A percentile compares a stretch with the other conserved stretches of the same genome.
Evolutionary conservation across 176 grass and related monocot species (phyloP).

Genomic region (Oryza rufipogon): DNA sequence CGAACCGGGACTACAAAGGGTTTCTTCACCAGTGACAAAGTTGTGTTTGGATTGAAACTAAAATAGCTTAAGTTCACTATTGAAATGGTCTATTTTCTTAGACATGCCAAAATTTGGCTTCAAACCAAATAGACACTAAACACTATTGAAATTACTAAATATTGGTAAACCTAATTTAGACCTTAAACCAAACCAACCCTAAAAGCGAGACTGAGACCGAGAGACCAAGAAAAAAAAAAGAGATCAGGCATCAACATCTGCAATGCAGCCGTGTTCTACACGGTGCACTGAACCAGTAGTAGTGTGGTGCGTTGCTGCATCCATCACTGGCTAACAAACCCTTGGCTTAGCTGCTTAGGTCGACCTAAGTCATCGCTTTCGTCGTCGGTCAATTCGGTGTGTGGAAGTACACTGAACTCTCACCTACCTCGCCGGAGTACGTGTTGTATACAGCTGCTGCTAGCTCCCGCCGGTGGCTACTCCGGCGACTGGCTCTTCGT

Average conservation of each 20-base stretch:
- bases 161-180: too few relatives aligned
- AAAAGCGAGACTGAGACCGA: background rate
- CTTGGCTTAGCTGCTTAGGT: background rate
- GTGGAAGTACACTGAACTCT: background rate
- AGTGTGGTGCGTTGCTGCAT: background rate
- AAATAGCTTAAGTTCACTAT: too few relatives aligned
- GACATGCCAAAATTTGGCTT: too few relatives aligned
- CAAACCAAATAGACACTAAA: too few relatives aligned
- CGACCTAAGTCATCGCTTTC: constrained; percentile 12
- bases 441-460: background rate
- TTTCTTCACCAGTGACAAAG: too few relatives aligned
- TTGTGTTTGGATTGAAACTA: too few relatives aligned
- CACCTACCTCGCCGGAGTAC: background rate
- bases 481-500: background rate
- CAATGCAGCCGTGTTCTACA: constrained; percentile 37
- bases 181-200: too few relatives aligned
- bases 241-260: background rate
- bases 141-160: too few relatives aligned
- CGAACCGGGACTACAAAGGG: too few relatives aligned
- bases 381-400: background rate
- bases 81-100: too few relatives aligned
- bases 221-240: background rate
- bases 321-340: constrained; percentile 9
- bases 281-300: constrained; percentile 17
- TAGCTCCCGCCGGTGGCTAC: background rate